Percentiles rank a stretch among this genome's conserved stretches.
phyloP scores from a whole-genome alignment of 2,329 filamentous ascomycete genomes.

The Diatrype stigma region DNA sequence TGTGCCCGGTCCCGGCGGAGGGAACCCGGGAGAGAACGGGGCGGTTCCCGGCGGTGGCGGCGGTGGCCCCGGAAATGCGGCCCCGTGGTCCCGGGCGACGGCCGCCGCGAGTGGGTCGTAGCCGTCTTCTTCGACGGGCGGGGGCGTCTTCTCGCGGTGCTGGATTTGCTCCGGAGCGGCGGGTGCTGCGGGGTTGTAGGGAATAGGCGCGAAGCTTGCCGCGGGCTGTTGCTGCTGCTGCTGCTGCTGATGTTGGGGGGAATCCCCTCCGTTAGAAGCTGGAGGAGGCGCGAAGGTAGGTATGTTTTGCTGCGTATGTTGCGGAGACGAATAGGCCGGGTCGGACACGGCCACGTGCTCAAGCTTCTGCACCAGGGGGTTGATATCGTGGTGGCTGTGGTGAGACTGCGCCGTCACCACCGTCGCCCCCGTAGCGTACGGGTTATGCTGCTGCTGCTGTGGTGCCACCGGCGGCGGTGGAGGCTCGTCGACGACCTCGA shows the following conservation, averaged over 20 bases:
- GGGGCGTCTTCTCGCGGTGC: slow-evolving; percentile 76
- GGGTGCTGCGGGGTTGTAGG: slow-evolving; percentile 77
- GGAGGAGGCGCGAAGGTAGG: slow-evolving; percentile 39
- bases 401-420: too few relatives aligned
- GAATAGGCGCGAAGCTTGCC: slow-evolving; percentile 56
- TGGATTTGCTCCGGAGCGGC: slow-evolving; percentile 67
- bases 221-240: neutral
- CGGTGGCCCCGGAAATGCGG: slow-evolving; percentile 36
- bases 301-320: slow-evolving; percentile 12
- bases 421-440: too few relatives aligned
- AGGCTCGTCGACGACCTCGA: slow-evolving; percentile 64
- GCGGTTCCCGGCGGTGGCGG: slow-evolving; percentile 33
- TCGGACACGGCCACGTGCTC: slow-evolving; percentile 67
- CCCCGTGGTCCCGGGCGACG: slow-evolving; percentile 51
- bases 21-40: slow-evolving; percentile 46
- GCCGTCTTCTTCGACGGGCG: slow-evolving; percentile 63
- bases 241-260: slow-evolving; percentile 32
- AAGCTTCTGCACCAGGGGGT: slow-evolving; percentile 68
- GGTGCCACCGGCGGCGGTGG: slow-evolving; percentile 34
- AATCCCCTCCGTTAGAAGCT: slow-evolving; percentile 28
- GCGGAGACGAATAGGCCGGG: slow-evolving; percentile 38
- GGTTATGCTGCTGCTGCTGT: slow-evolving; percentile 31
- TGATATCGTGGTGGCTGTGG: slow-evolving; percentile 45
- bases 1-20: slow-evolving; percentile 27
- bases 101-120: slow-evolving; percentile 55